Evolutionary conservation across 225 moss, liverwort and hornwort genomes (phyloP), one percentile per base, ranked within the genome.

Genomic region (Polytrichum formosum): DNA sequence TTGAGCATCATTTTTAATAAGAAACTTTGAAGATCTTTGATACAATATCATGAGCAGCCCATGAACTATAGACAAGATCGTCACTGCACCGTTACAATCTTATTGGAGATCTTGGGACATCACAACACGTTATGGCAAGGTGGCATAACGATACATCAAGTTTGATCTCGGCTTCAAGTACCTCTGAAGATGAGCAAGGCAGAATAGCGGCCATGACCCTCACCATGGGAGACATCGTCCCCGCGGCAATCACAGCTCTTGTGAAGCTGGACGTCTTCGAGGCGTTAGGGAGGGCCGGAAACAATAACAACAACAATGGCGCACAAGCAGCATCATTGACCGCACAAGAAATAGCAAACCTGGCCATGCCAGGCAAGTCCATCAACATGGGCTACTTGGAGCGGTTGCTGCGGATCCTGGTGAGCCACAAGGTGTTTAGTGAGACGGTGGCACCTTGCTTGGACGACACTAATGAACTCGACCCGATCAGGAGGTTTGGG

Each of bases 261-360:
- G 56, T 76, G 5, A 64, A 62, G 26, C 19, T 76, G 28, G 68
- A 64, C 17, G 31, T 76, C 27, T 69, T 70, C 6, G 68, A 76
- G 19, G 62, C 54, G 26, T 21, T 76, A 0, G 75, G 70, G 2
- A 64, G 28, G 29, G 64, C 55, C 6, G 56, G 56, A 54, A 63
- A 70, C 9, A 35, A 31, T 31, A 0, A 33, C 33, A 33, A 33
- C 1, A 9, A 35, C 35, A 35, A 35, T 35, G 70, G 53, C 20
- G 53, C 63, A 64, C 28, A 25, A 29, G 23, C 65, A 26, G 26
- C 26, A 0, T 35, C 35, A 35, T 2, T 35, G 35, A 68, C 75
- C 1, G 70, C 70, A 6, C 16, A 70, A 35, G 70, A 76, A 33
- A 27, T 76, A n/a, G 70, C 75, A 2, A 25, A 28, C 26, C 26